Base-by-base conservation (phyloP, 2,329 filamentous ascomycete species). In the Aspergillus ibericus region DNA sequence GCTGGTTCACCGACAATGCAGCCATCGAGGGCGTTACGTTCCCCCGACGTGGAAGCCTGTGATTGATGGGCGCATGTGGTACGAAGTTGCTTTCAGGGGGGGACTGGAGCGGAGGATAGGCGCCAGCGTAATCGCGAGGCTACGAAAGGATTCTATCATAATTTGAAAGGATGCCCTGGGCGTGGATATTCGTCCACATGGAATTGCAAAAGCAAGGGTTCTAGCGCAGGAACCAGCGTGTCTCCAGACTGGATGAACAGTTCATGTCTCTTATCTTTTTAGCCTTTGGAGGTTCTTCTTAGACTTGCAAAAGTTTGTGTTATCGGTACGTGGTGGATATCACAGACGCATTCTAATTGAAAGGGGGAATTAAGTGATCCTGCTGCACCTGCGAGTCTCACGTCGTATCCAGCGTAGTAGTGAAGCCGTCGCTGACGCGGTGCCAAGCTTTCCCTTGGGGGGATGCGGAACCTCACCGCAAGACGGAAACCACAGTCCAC, bases 1-100 rank as follows among this genome's bases (percentile, higher is more conserved):
- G 88, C 78, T 99, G 95, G 95, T 98, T 99, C 74, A 92, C 93
- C 44, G 95, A 98, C 74, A 83, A 87, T 70, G 82, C 90, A 4
- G 93, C 95, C 48, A 87, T 96, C 12, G 89, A 96, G 70, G 92
- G 91, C 4, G 91, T 99, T 12, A 81, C 82, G 60, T 97, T 91
- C 72, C 91, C 93, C 22, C 84, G 89, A 71, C 87, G 90, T 66
- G 88, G 90, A 18, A 88, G 82, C 69, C 74, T 88, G 60, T 88
- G 71, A 78, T 56, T 46, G 36, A 46, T 50, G 42, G 18, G 47
- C 18, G 51, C 15, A 27, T 32, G 9, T 51, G 44, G 16, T 20
- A 44, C 42, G 12, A 51, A 51, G 35, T 20, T 36, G 27, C 4
- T 50, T 40, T 20, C 47, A 51, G 15, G 36, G 49, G 42, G 18